A percentile compares a stretch with the other conserved stretches of the same genome.
phyloP scores from a whole-genome alignment of 305 asterid genomes.

The Plantago lanceolata region DNA sequence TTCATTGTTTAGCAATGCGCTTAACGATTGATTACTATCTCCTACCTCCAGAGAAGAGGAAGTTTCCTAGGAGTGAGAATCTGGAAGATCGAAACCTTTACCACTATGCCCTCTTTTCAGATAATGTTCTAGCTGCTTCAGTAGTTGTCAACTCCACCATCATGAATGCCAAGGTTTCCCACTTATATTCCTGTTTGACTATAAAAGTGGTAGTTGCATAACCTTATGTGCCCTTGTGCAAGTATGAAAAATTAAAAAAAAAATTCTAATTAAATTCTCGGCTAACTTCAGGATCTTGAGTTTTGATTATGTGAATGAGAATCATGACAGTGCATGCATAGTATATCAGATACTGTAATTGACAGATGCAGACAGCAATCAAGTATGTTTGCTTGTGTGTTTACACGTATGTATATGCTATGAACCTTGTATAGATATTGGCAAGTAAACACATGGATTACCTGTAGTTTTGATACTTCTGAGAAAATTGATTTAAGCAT shows the following conservation, averaged over 20 bases:
- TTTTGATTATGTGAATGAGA: conserved; percentile 1
- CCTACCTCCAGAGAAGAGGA: conserved; percentile 79
- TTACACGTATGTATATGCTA: background rate
- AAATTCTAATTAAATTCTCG: conserved; percentile 8
- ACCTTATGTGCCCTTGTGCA: background rate
- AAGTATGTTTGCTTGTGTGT: conserved; percentile 3
- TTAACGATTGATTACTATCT: conserved; percentile 88
- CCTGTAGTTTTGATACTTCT: conserved; percentile 11
- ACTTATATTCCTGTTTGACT: background rate
- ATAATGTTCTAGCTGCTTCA: conserved; percentile 97
- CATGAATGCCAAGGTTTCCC: conserved; percentile 76
- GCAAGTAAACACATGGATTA: background rate
- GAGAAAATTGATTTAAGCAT: background rate
- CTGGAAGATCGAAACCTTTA: conserved; percentile 79
- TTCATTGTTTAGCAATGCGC: conserved; percentile 94
- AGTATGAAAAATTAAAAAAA: no score
- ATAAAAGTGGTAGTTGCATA: background rate
- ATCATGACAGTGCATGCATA: background rate
- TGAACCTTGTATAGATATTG: background rate
- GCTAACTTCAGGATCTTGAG: conserved; percentile 1
- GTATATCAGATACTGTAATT: background rate
- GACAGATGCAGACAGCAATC: background rate
- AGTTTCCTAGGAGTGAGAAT: conserved; percentile 79
- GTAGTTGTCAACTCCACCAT: conserved; percentile 92
- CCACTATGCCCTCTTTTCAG: conserved; percentile 96